These are phyloP conservation scores for Meyerozyma athensensis DNA, from an alignment of 1,139 yeast genomes.

Conservation along the genomic window DNA sequence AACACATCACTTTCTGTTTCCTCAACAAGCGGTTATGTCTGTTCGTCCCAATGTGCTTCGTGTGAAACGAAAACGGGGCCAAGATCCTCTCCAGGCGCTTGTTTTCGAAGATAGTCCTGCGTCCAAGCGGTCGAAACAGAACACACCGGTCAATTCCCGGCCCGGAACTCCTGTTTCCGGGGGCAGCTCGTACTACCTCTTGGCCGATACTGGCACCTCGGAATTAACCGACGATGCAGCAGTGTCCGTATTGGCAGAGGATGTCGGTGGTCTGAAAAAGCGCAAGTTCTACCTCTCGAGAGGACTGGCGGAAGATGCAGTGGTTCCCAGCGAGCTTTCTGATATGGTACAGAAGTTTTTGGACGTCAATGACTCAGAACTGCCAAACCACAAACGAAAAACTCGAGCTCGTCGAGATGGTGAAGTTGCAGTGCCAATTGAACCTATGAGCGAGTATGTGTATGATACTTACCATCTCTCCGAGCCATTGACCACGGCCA, in stretches of 20 bases:
- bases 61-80: constrained; percentile 78
- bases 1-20: no score
- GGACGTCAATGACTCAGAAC: constrained; percentile 15
- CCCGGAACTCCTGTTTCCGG: constrained; percentile 17
- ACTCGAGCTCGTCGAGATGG: constrained; percentile 3
- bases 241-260: constrained; percentile 19
- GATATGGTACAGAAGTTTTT: constrained; percentile 65
- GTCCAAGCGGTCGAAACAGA: constrained; percentile 43
- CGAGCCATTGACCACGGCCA: constrained; percentile 43
- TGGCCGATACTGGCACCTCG: constrained; percentile 59
- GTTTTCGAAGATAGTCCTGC: constrained; percentile 35
- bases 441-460: constrained; percentile 58
- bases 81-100: constrained; percentile 83
- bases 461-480: constrained; percentile 71
- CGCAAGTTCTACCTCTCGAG: constrained; percentile 34
- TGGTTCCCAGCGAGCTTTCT: constrained; percentile 55
- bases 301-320: constrained; percentile 36
- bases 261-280: constrained; percentile 14
- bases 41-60: constrained; percentile 59
- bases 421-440: constrained; percentile 3
- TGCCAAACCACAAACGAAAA: neutral
- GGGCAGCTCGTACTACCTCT: constrained; percentile 43
- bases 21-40: neutral
- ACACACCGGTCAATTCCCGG: constrained; percentile 27
- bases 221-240: constrained; percentile 14